Evolutionary conservation across 2,329 filamentous ascomycete species (phyloP).

Genomic region (Cercospora brassicicola): DNA sequence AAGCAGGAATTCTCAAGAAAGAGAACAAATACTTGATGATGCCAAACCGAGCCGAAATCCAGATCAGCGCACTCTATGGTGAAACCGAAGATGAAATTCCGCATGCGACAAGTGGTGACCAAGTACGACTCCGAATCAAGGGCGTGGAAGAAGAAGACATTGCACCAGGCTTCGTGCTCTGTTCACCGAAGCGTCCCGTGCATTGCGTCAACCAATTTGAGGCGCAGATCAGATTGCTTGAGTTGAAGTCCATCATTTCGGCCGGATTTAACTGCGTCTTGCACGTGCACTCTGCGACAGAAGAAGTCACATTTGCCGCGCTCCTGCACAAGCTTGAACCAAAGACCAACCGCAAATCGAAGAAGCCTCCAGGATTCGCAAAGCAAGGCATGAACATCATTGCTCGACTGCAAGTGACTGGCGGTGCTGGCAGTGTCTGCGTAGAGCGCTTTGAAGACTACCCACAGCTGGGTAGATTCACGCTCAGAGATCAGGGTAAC

Average conservation of each 20-base stretch:
- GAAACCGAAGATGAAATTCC: slow-evolving; percentile 92
- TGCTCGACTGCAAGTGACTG: slow-evolving; percentile 76
- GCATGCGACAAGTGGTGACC: slow-evolving; percentile 85
- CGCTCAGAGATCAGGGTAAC: slow-evolving; percentile 85
- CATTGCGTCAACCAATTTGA: slow-evolving; percentile 89
- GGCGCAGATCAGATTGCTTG: slow-evolving; percentile 92
- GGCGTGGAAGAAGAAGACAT: slow-evolving; percentile 98
- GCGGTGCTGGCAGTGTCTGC: slow-evolving; percentile 82
- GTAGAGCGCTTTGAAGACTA: slow-evolving; percentile 96
- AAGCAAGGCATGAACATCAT: slow-evolving; percentile 83
- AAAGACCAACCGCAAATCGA: slow-evolving; percentile 89
- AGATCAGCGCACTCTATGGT: slow-evolving; percentile 83
- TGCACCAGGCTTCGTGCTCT: slow-evolving; percentile 90
- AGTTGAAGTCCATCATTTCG: slow-evolving; percentile 89
- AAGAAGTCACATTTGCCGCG: slow-evolving; percentile 89
- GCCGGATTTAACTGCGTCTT: slow-evolving; percentile 97
- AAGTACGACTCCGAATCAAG: slow-evolving; percentile 86
- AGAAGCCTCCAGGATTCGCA: slow-evolving; percentile 87
- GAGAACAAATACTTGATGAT: slow-evolving; percentile 84
- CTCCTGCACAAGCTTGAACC: slow-evolving; percentile 94
- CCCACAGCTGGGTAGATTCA: slow-evolving; percentile 88
- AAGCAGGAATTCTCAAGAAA: slow-evolving; percentile 92
- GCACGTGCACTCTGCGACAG: slow-evolving; percentile 94
- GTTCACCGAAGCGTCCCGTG: slow-evolving; percentile 88
- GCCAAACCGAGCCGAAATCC: slow-evolving; percentile 83